Evolutionary conservation across 2,329 filamentous ascomycete genomes (phyloP).

Genomic region (Aspergillus luchuensis): DNA sequence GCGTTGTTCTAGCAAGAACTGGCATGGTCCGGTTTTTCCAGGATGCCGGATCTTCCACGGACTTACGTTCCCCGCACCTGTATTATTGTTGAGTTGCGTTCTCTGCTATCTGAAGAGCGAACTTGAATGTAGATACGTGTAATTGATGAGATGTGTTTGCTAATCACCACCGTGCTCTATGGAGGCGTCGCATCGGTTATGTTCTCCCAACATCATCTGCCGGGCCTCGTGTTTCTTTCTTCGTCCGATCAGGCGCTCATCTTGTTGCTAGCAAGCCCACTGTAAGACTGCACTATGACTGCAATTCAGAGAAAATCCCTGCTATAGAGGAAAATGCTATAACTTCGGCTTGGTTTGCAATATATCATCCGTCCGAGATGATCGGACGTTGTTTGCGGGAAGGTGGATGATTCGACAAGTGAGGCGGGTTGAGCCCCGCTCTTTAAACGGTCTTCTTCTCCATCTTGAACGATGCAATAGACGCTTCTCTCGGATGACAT

Average conservation of each 20-base stretch:
- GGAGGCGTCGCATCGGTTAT: background rate
- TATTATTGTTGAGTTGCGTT: background rate
- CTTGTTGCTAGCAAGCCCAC: background rate
- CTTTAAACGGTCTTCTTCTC: background rate
- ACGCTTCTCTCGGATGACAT: background rate
- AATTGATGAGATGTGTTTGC: background rate
- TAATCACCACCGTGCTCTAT: background rate
- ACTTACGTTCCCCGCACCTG: background rate
- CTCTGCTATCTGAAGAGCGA: background rate
- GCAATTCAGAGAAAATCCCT: constrained; percentile 1
- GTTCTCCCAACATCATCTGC: background rate
- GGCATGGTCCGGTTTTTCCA: background rate
- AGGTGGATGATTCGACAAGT: constrained; percentile 11
- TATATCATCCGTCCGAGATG: constrained; percentile 7
- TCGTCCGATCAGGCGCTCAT: background rate
- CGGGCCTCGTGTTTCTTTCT: background rate
- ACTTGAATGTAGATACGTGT: background rate
- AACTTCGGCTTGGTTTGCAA: constrained; percentile 8
- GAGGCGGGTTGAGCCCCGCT: background rate
- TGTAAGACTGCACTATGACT: background rate
- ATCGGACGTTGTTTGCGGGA: constrained; percentile 15
- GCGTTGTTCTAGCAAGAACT: constrained; percentile 26
- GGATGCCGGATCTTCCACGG: background rate
- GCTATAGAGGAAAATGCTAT: background rate
- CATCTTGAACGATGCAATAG: background rate